A percentile compares a stretch with the other conserved stretches of the same genome.
Conservation (phyloP, 2,329 filamentous ascomycete species). For the Fusarium cicatricum region DNA sequence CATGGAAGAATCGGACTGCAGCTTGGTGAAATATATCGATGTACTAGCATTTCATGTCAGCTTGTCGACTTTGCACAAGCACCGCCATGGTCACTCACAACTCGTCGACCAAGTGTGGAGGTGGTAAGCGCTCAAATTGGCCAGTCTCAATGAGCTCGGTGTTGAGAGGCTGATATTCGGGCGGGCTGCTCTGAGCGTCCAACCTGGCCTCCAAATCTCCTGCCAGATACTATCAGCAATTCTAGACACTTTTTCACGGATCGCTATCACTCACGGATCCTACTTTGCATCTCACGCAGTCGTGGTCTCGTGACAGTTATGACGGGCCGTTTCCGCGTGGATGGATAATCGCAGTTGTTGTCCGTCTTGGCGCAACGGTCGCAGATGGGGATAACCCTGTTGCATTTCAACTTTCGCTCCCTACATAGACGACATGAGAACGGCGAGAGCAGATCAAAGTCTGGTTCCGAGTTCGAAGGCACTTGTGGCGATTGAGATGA, state of each 20-base stretch:
- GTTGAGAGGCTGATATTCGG: not conserved
- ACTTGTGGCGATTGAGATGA: constrained; percentile 16
- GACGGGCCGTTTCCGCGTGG: constrained; percentile 19
- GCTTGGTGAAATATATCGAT: constrained; percentile 71
- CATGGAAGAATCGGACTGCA: constrained; percentile 75
- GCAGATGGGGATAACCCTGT: constrained; percentile 8
- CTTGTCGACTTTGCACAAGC: accelerated
- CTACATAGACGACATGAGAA: constrained; percentile 24
- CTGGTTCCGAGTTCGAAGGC: constrained; percentile 21
- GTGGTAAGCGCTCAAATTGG: constrained; percentile 25
- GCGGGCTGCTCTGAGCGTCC: constrained; percentile 7
- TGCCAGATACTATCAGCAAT: not conserved
- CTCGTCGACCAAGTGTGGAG: constrained; percentile 24
- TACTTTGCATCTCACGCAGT: constrained; percentile 25
- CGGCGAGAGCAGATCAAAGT: constrained; percentile 5
- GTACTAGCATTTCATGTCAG: not conserved
- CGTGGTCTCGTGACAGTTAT: constrained; percentile 17
- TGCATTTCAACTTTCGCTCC: constrained; percentile 23
- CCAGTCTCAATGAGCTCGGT: constrained; percentile 30
- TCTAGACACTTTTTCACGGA: not conserved
- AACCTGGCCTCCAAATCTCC: constrained; percentile 50
- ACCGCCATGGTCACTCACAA: constrained; percentile 2
- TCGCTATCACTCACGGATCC: constrained; percentile 9
- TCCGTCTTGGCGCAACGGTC: constrained; percentile 21
- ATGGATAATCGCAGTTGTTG: constrained; percentile 19